Evolutionary conservation across 2,329 filamentous ascomycete species (phyloP), one percentile per base, ranked within the genome.

Genomic region (Alternaria infectoria): DNA sequence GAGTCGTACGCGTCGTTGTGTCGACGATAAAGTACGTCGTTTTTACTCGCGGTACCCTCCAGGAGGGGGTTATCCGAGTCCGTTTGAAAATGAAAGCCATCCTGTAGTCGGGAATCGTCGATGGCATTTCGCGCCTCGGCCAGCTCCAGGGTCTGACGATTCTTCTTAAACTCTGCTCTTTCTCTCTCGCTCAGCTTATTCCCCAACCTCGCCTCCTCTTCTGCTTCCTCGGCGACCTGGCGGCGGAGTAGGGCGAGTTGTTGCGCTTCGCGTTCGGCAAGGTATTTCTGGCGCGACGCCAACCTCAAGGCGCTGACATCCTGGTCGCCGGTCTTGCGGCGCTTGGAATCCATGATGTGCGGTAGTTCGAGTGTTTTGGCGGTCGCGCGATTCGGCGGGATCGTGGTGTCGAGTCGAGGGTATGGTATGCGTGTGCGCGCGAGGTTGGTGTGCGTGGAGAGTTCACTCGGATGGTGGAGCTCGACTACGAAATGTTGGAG

Each of bases 201-300:
- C 45, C 91, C 92, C 3, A 72, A 44, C 50, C 89, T 86, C 57
- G 96, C 80, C 77, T 97, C 94, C 21, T 90, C 84, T 54, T 83
- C 89, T 1, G 90, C 90, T 78, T 99, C 96, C 71, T 98, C 95
- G 0, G 89, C 89, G 3, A 99, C 96, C 75, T 98, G 95, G 74
- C 92, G 93, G 30, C 94, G 88, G 54, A 99, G 82, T n/a, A 99
- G 82, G 0, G 92, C 92, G 15, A 99, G 82, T 64, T 93, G 89
- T 79, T 98, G 93, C 0, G 91, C 85, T 77, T 97, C 94, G 67
- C 96, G 88, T 83, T 99, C 98, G 80, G 93, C 93, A 28, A 99
- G 85, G 76, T 99, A 99, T 69, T 96, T 91, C 76, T 97, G 94
- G 64, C 96, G 88, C 4, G 94, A 97, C 30, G 93, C 88, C 74